These are phyloP conservation scores for Fagus crenata DNA, from an alignment of 306 rosid species.

Conservation along the genomic window DNA sequence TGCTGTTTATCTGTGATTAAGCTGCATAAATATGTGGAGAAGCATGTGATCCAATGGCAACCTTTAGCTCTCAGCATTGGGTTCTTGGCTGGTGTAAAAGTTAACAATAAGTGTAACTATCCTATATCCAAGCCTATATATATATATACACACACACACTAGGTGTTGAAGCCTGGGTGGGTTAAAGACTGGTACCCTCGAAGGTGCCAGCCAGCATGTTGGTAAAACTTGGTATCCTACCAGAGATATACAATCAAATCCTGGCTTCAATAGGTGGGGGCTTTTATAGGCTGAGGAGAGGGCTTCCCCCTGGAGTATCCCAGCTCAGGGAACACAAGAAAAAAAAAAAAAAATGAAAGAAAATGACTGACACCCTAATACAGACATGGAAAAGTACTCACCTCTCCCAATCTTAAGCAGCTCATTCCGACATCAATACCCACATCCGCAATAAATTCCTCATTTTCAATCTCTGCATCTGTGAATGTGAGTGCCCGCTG, in stretches of 20 bases:
- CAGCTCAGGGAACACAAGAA: neutral
- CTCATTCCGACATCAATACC: slow-evolving; percentile 34
- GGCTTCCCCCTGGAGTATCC: neutral
- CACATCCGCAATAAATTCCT: slow-evolving; percentile 37
- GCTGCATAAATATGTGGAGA: neutral
- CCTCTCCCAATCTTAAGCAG: slow-evolving; percentile 43
- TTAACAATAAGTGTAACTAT: no score
- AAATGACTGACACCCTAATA: neutral
- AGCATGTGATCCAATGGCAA: neutral
- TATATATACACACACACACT: no score
- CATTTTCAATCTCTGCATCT: slow-evolving; percentile 80
- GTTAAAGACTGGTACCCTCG: neutral
- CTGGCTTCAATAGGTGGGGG: neutral
- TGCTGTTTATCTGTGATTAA: neutral
- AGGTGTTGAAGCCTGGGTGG: neutral
- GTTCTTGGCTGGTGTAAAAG: no score
- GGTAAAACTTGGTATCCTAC: neutral
- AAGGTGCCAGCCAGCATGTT: neutral
- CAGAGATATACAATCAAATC: neutral
- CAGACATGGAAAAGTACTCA: slow-evolving; percentile 23
- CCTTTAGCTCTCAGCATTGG: neutral
- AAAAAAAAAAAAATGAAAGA: neutral
- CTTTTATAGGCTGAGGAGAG: neutral
- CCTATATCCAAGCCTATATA: no score
- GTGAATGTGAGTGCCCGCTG: slow-evolving; percentile 80